These are phyloP conservation scores for Sergeia podlipaevii DNA, from an alignment of 208 protist genomes.

Conservation along the genomic window DNA sequence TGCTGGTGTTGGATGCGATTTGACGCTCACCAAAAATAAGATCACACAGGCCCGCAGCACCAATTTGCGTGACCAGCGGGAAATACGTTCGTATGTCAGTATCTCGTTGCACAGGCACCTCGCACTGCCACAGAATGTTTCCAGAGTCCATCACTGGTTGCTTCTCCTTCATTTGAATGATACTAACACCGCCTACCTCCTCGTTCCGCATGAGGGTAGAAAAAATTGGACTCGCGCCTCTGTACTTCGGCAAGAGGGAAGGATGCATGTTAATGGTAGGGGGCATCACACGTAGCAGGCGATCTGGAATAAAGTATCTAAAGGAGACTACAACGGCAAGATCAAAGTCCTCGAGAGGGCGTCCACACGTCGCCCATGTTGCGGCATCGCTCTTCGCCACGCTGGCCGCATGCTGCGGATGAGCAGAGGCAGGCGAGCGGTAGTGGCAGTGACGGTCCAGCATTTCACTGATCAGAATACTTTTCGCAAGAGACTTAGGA, in stretches of 20 bases:
- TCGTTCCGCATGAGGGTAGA: slow-evolving; percentile 77
- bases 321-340: slow-evolving; percentile 83
- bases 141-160: slow-evolving; percentile 73
- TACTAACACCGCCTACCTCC: slow-evolving; percentile 54
- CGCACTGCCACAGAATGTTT: slow-evolving; percentile 72
- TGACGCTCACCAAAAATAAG: slow-evolving; percentile 64
- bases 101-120: slow-evolving; percentile 52
- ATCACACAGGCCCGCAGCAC: slow-evolving; percentile 65
- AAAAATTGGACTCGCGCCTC: slow-evolving; percentile 88
- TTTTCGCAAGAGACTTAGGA: slow-evolving; percentile 49
- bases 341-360: slow-evolving; percentile 54
- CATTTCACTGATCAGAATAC: slow-evolving; percentile 47
- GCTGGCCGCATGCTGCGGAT: no score
- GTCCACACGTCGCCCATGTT: slow-evolving; percentile 25
- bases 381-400: not conserved
- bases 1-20: no score
- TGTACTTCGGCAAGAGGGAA: slow-evolving; percentile 81
- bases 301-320: slow-evolving; percentile 78
- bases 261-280: slow-evolving; percentile 88
- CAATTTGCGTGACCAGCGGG: slow-evolving; percentile 65
- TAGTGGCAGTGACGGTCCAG: slow-evolving; percentile 17
- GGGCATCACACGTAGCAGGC: slow-evolving; percentile 53
- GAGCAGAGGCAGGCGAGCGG: no score
- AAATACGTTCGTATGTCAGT: slow-evolving; percentile 84
- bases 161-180: slow-evolving; percentile 57